Evolutionary conservation across 257 asterid species (phyloP), one percentile per base, ranked within the genome.

Genomic region (Cruciata laevipes): DNA sequence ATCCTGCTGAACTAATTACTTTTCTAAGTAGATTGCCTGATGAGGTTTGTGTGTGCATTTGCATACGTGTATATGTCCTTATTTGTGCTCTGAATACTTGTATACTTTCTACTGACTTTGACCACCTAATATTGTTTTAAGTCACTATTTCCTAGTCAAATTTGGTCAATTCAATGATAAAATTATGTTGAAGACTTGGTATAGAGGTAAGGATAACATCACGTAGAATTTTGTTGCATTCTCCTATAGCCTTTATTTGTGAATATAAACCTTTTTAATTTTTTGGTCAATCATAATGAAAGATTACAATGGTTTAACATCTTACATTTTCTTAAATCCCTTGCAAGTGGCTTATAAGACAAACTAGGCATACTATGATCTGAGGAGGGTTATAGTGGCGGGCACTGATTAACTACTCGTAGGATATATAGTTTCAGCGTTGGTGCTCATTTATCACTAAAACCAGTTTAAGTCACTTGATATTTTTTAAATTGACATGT

Each of bases 1-100:
- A 86, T 83, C 99, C 99, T 59, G 96, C 95, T 44, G 97, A 93
- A 79, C 90, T 93, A 52, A 90, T 93, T 53, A 77, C 92, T 64
- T 90, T 88, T 59, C 78, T 93, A 31, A 80, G 86, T 74, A 76
- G 44, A 79, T 82, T 88, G 53, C 95, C 97, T 23, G 75, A 79
- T 63, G 90, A 85, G 88, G 99, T 93, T 67, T 72, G 60, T 70
- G 69, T 66, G 55, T 47, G 55, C 55, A 47, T 47, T 17, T 47
- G 21, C 55, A 44, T 18, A 65, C 80, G 68, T 64, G 18, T 49
- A 17, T 25, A 16, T 55, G 44, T n/a, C 55, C 6, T 35, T 70
- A 32, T 59, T 21, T 31, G n/a, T 27, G 37, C 57, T 42, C 33
- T 33, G 6, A 60, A 37, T 32, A 17, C 14, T 58, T 21, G 30